Conservation (phyloP, 257 asterid species). For the Lycium barbarum region DNA sequence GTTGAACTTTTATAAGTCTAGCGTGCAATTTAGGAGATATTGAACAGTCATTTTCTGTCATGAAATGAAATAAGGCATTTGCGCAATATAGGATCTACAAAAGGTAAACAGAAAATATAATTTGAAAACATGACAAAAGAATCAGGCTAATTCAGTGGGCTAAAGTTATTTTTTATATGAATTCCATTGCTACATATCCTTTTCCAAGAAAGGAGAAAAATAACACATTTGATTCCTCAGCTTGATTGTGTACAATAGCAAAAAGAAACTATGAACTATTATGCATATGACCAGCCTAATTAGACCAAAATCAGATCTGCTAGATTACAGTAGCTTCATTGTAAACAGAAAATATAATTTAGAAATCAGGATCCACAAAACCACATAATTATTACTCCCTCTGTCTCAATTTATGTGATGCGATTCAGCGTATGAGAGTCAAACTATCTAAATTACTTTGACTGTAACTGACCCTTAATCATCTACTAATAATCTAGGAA, state of each 20-base stretch:
- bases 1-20: background rate
- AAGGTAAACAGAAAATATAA: background rate
- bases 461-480: constrained; percentile 15
- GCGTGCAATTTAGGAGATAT: background rate
- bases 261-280: background rate
- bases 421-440: no score
- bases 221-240: background rate
- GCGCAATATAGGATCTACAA: background rate
- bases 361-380: no score
- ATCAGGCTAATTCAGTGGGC: background rate
- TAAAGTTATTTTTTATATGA: background rate
- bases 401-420: no score
- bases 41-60: background rate
- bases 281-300: background rate
- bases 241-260: constrained; percentile 3
- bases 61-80: background rate
- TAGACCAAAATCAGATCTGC: background rate
- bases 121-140: background rate
- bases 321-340: background rate
- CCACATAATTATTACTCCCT: background rate
- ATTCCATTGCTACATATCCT: background rate
- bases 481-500: constrained; percentile 7
- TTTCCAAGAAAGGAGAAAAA: background rate
- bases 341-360: no score
- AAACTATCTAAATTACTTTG: no score